Conservation (phyloP, 2,329 filamentous ascomycete genomes). For the Aspergillus ibericus region DNA sequence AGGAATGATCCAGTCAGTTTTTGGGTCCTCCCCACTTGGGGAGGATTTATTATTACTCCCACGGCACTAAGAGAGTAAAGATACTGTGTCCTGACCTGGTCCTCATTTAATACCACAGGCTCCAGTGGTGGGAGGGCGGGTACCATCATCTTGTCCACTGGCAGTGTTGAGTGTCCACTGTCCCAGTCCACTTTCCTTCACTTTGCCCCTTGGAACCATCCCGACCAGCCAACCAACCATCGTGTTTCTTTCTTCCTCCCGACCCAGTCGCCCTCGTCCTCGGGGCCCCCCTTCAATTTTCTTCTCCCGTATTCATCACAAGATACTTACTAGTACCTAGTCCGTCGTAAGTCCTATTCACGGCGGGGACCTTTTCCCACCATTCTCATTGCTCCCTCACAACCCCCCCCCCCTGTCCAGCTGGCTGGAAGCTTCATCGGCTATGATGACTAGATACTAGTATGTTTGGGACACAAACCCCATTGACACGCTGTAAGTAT, state of each 20-base stretch:
- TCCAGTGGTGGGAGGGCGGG: neutral
- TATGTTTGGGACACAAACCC: neutral
- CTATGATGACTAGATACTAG: neutral
- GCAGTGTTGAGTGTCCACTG: no score
- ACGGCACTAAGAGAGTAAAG: neutral
- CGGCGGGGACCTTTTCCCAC: neutral
- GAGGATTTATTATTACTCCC: neutral
- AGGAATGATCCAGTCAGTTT: constrained; percentile 17
- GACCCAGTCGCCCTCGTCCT: neutral
- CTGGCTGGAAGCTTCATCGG: neutral
- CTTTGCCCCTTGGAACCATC: neutral
- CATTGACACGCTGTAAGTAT: neutral
- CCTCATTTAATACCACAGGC: neutral
- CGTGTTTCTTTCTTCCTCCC: neutral
- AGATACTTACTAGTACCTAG: no score
- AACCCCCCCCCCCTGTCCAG: neutral
- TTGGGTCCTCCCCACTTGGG: constrained; percentile 19
- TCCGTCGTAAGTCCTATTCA: neutral
- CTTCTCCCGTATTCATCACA: neutral
- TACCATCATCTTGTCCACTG: neutral
- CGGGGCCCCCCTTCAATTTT: neutral
- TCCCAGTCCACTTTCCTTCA: neutral
- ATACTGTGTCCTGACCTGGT: neutral
- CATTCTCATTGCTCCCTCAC: neutral
- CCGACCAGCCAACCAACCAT: neutral